Evolutionary conservation across 2,329 filamentous ascomycete species (phyloP).

Genomic region (Phaeomoniella chlamydospora): DNA sequence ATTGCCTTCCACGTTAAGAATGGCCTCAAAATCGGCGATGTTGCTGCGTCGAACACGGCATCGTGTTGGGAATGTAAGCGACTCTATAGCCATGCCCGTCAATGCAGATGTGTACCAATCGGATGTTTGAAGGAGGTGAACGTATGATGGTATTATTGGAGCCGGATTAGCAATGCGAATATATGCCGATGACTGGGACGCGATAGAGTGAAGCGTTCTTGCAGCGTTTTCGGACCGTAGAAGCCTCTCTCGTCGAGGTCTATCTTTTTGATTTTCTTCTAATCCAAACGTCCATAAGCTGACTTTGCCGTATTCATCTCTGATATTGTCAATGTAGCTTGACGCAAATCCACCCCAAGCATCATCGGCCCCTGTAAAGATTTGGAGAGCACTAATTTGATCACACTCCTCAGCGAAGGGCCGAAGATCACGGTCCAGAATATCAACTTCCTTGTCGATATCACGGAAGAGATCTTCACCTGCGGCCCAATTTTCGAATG

Average conservation of each 20-base stretch:
- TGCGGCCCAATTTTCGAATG: slow-evolving; percentile 62
- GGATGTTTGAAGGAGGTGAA: slow-evolving; percentile 48
- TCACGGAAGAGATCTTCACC: slow-evolving; percentile 63
- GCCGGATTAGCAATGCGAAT: slow-evolving; percentile 59
- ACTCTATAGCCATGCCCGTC: slow-evolving; percentile 63
- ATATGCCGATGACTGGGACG: slow-evolving; percentile 59
- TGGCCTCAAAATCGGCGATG: slow-evolving; percentile 48
- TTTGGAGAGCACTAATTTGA: slow-evolving; percentile 74
- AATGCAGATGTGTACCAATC: slow-evolving; percentile 71
- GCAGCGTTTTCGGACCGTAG: slow-evolving; percentile 60
- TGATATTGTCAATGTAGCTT: slow-evolving; percentile 58
- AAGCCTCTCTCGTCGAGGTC: slow-evolving; percentile 43
- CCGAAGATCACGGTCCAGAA: slow-evolving; percentile 80
- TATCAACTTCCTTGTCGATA: slow-evolving; percentile 66
- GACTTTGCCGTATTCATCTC: slow-evolving; percentile 84
- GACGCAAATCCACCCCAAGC: slow-evolving; percentile 69
- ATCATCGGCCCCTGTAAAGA: slow-evolving; percentile 58
- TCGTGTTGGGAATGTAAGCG: slow-evolving; percentile 60
- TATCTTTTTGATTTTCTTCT: slow-evolving; percentile 44
- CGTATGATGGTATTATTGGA: slow-evolving; percentile 36
- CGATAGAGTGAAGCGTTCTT: slow-evolving; percentile 53
- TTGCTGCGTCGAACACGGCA: slow-evolving; percentile 37
- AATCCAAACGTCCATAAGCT: slow-evolving; percentile 78
- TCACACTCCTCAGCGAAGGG: slow-evolving; percentile 89
- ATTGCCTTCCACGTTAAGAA: slow-evolving; percentile 61